Base-by-base conservation (phyloP, 2,329 filamentous ascomycete genomes). In the Nemania serpens region DNA sequence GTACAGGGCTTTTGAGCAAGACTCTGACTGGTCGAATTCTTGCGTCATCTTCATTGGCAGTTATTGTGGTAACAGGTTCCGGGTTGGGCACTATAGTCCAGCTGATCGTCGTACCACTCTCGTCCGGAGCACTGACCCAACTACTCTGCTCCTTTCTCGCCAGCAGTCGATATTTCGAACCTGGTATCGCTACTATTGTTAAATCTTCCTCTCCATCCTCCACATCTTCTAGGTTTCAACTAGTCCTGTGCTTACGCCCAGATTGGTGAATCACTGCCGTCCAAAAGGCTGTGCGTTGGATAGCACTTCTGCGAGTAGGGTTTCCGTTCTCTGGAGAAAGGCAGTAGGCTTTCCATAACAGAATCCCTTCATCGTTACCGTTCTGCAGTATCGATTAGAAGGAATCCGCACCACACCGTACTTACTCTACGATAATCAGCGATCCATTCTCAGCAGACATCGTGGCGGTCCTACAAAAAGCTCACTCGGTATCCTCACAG, bases 21-120 rank as follows among this genome's bases (percentile, higher is more conserved):
- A 68, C 70, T 62, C 68, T 78, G 72, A 78, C 73, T 79, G 77
- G 77, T 74, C 71, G 69, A 70, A 68, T 70, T 69, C 66, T 71
- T 74, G 72, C 73, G 72, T 71, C 71, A 67, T 74, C 73, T 72
- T 72, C 64, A 71, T 70, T 70, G 69, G 70, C 70, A 70, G 66
- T 72, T 64, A 63, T 65, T 62, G 63, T 61, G 46, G 65, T 67
- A 68, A 62, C 57, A 67, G 62, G 61, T 61, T 61, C 65, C 57
- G 59, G 63, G 69, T 73, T 72, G 70, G 71, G 69, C 69, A 70
- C 60, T 66, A 62, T 57, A 66, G 66, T 54, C 67, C 68, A 71
- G 66, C 70, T 71, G 68, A 71, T 70, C 69, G 65, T 69, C 68
- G 66, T 69, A 60, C 68, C 65, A 67, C 68, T 66, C 61, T 60